phyloP scores from a whole-genome alignment of 108 stramenopile species.

The Aurantiochytrium sp. region DNA sequence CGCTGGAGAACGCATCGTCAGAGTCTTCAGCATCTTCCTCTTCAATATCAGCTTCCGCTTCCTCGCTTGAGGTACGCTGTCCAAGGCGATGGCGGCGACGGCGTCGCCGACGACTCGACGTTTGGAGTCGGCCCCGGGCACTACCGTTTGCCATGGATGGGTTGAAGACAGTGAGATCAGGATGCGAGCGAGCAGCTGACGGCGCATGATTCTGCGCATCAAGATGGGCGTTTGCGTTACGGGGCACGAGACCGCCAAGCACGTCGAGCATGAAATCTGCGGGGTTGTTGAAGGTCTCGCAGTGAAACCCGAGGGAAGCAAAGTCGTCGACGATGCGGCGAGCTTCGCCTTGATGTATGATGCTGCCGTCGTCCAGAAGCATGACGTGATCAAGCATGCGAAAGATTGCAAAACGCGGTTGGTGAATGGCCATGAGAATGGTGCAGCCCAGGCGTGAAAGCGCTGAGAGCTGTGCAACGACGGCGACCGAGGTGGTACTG shows the following conservation, averaged over 20 bases:
- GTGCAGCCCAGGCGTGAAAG: constrained; percentile 31
- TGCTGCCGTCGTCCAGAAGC: constrained; percentile 67
- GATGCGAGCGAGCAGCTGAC: neutral
- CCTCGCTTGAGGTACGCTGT: too few species aligned
- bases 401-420: constrained; percentile 77
- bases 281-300: neutral
- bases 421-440: constrained; percentile 62
- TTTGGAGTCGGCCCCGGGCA: too few species aligned
- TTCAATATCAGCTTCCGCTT: too few species aligned
- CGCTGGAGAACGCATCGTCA: too few species aligned
- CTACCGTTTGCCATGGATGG: neutral
- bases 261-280: constrained; percentile 17
- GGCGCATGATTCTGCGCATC: neutral
- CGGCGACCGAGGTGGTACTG: neutral
- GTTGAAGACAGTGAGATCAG: neutral
- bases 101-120: too few species aligned
- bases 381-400: constrained; percentile 79
- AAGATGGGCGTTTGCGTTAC: neutral
- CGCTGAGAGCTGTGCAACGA: constrained; percentile 17
- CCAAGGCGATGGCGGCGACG: too few species aligned
- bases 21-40: too few species aligned
- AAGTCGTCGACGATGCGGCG: neutral
- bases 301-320: neutral
- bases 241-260: neutral
- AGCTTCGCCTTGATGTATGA: constrained; percentile 24